Conservation (phyloP, 768 basidiomycete genomes). For the Xanthoconium purpureum region DNA sequence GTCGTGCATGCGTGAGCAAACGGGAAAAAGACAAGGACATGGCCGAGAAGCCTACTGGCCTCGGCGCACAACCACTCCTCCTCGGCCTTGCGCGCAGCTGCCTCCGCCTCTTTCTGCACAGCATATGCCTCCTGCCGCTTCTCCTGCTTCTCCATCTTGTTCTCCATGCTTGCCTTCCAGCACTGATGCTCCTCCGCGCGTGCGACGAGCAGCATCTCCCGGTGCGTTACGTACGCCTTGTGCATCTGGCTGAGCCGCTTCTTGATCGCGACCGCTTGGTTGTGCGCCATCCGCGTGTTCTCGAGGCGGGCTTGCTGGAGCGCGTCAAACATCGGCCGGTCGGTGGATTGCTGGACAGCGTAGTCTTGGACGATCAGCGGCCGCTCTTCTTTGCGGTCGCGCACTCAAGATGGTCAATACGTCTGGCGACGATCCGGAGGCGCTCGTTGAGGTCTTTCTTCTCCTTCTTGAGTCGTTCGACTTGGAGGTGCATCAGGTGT, state of each 20-base stretch:
- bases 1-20: no score
- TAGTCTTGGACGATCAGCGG: conserved; percentile 86
- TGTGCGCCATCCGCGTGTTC: conserved; percentile 52
- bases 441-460: no score
- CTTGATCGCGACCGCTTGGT: conserved; percentile 73
- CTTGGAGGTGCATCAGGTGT: conserved; percentile 83
- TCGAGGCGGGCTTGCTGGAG: conserved; percentile 60
- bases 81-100: conserved; percentile 25
- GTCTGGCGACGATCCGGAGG: conserved; percentile 82
- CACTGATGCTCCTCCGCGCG: no score
- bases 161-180: conserved; percentile 47
- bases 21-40: no score
- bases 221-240: no score
- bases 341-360: conserved; percentile 74
- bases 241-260: conserved; percentile 67
- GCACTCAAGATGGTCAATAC: conserved; percentile 94
- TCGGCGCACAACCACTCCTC: conserved; percentile 45
- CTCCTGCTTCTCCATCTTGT: conserved; percentile 78
- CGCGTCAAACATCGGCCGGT: conserved; percentile 66
- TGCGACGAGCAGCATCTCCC: no score
- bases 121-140: conserved; percentile 60
- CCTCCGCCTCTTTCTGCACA: conserved; percentile 52
- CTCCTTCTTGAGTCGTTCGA: conserved; percentile 95
- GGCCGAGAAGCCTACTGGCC: conserved; percentile 46
- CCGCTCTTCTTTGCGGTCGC: conserved; percentile 89